Evolutionary conservation across 192 early-diverging fungal species (phyloP).

Genomic region (Podila verticillata): DNA sequence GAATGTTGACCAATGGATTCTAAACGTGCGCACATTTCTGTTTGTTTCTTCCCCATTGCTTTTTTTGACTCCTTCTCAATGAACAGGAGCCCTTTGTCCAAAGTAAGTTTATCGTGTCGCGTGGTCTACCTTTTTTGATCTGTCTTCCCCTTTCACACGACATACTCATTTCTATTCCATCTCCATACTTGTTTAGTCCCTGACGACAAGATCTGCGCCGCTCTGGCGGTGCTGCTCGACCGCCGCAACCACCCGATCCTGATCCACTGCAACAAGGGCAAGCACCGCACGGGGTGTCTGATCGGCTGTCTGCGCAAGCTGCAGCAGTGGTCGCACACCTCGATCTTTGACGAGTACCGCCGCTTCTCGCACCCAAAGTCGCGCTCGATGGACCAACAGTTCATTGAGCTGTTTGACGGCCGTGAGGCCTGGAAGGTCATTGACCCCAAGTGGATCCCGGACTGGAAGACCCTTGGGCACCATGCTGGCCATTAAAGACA

Average conservation of each 20-base stretch:
- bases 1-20: conserved; percentile 29
- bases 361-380: conserved; percentile 89
- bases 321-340: conserved; percentile 93
- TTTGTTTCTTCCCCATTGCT: background rate
- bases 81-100: conserved; percentile 72
- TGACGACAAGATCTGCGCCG: conserved; percentile 68
- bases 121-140: background rate
- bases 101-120: conserved; percentile 50
- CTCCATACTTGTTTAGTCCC: conserved; percentile 52
- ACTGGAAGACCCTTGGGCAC: conserved; percentile 72
- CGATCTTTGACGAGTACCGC: conserved; percentile 98
- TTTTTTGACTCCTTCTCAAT: background rate
- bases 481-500: conserved; percentile 7
- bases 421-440: conserved; percentile 72
- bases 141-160: background rate
- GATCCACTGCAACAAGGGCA: conserved; percentile 98
- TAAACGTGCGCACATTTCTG: conserved; percentile 17
- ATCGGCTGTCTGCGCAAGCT: conserved; percentile 95
- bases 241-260: conserved; percentile 84
- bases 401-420: conserved; percentile 84
- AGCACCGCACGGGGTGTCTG: conserved; percentile 97
- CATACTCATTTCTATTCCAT: background rate
- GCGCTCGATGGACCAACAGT: conserved; percentile 87
- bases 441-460: conserved; percentile 65
- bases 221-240: conserved; percentile 68